Percentiles rank a stretch among this genome's conserved stretches.
These are phyloP conservation scores for Vanderwaltozyma verrucispora DNA, from an alignment of 805 yeast species.

Conservation along the genomic window DNA sequence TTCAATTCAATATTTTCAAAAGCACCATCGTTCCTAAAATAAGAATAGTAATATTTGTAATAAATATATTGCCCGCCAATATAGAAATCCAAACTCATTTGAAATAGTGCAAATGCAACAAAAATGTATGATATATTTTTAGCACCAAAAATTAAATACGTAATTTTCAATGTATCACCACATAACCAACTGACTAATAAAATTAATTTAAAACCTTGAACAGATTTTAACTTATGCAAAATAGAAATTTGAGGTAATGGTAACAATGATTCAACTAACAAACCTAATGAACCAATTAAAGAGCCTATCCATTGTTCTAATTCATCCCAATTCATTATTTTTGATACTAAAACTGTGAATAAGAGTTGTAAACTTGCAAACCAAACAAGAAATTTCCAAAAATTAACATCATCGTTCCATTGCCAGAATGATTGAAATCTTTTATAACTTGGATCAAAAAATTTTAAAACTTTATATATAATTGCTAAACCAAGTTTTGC, in stretches of 20 bases:
- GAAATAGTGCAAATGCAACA: slow-evolving; percentile 63
- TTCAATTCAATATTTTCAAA: slow-evolving; percentile 9
- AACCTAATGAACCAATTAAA: slow-evolving; percentile 49
- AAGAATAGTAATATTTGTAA: slow-evolving; percentile 36
- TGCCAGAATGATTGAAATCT: slow-evolving; percentile 76
- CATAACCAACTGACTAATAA: slow-evolving; percentile 76
- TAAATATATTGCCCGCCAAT: slow-evolving; percentile 66
- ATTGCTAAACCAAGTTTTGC: slow-evolving; percentile 21
- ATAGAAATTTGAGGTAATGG: slow-evolving; percentile 75
- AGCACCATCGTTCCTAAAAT: neutral
- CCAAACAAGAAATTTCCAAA: slow-evolving; percentile 51
- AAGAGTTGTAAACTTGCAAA: slow-evolving; percentile 35
- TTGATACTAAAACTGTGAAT: slow-evolving; percentile 23
- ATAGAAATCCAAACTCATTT: slow-evolving; percentile 61
- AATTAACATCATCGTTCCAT: slow-evolving; percentile 52
- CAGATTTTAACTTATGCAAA: slow-evolving; percentile 52
- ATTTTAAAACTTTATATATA: slow-evolving; percentile 36
- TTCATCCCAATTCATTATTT: slow-evolving; percentile 32
- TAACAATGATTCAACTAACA: slow-evolving; percentile 60
- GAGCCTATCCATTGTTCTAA: slow-evolving; percentile 44
- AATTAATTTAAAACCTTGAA: slow-evolving; percentile 70
- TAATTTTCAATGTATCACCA: slow-evolving; percentile 73
- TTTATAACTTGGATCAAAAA: slow-evolving; percentile 60
- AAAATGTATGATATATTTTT: slow-evolving; percentile 55
- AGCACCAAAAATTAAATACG: slow-evolving; percentile 69